Conservation (phyloP, 306 rosid species). For the Gastrolobium bilobum region DNA sequence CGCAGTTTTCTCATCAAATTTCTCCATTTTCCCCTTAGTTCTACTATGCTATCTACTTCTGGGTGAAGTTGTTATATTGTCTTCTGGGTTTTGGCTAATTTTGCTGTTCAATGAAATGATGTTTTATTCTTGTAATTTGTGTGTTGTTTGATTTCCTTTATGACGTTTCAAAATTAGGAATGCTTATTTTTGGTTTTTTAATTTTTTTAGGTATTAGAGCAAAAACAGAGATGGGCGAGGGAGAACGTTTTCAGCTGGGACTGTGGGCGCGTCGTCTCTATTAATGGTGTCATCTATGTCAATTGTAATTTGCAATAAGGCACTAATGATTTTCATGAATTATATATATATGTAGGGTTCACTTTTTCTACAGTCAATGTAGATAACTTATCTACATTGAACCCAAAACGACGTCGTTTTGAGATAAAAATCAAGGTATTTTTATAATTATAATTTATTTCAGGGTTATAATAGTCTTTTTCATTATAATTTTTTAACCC, state of each 20-base stretch:
- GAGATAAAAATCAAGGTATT: no score
- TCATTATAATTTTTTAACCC: no score
- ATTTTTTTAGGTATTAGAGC: slow-evolving; percentile 33
- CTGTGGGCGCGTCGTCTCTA: slow-evolving; percentile 90
- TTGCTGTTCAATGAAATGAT: slow-evolving; percentile 14
- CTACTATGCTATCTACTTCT: neutral
- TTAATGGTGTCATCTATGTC: slow-evolving; percentile 92
- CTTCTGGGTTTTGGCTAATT: slow-evolving; percentile 38
- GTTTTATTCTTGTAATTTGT: slow-evolving; percentile 19
- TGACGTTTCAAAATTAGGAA: slow-evolving; percentile 31
- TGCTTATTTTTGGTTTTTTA: neutral
- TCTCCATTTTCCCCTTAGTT: slow-evolving; percentile 1
- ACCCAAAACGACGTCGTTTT: no score
- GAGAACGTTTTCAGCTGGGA: slow-evolving; percentile 86
- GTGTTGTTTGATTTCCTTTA: slow-evolving; percentile 28
- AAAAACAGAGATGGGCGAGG: slow-evolving; percentile 75
- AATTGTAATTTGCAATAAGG: slow-evolving; percentile 90
- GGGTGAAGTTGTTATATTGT: slow-evolving; percentile 38
- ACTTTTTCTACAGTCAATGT: no score
- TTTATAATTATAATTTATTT: no score
- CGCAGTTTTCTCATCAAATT: slow-evolving; percentile 3
- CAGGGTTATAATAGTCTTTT: no score
- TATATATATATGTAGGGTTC: no score
- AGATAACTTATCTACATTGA: no score
- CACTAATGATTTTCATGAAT: no score